Percentiles rank a stretch among this genome's conserved stretches.
phyloP scores from a whole-genome alignment of 805 yeast genomes.

The Saturnispora zaruensis region DNA sequence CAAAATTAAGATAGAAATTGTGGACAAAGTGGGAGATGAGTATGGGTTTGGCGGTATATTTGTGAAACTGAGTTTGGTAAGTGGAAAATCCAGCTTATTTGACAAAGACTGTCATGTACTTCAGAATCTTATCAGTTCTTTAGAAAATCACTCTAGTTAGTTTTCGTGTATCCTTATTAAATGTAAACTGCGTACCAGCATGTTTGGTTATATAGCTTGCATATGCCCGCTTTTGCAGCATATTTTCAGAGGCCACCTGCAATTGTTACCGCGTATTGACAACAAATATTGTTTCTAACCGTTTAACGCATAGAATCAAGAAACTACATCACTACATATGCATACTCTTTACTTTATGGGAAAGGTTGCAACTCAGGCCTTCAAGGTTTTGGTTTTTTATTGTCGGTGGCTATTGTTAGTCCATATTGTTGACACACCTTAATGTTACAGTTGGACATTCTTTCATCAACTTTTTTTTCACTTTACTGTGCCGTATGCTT shows the following conservation, averaged over 20 bases:
- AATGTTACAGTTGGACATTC: neutral
- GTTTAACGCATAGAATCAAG: too few species aligned
- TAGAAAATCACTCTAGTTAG: neutral
- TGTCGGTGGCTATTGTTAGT: neutral
- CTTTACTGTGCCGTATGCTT: neutral
- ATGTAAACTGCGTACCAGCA: neutral
- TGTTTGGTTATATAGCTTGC: too few species aligned
- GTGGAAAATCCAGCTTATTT: conserved; percentile 17
- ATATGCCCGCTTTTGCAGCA: too few species aligned
- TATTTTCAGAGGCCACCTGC: too few species aligned
- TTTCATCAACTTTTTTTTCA: neutral
- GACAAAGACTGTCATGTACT: conserved; percentile 15
- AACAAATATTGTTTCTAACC: too few species aligned
- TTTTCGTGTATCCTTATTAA: neutral
- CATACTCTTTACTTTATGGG: too few species aligned
- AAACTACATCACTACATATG: too few species aligned
- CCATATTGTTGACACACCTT: neutral
- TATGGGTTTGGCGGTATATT: conserved; percentile 29
- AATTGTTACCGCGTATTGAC: too few species aligned
- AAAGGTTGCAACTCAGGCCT: too few species aligned
- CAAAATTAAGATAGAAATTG: conserved; percentile 17
- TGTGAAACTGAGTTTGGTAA: conserved; percentile 18
- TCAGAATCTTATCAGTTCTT: neutral
- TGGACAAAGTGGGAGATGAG: conserved; percentile 24
- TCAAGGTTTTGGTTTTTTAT: too few species aligned